These are phyloP conservation scores for Camellia sinensis DNA, from an alignment of 148 eudicot species.

Conservation along the genomic window DNA sequence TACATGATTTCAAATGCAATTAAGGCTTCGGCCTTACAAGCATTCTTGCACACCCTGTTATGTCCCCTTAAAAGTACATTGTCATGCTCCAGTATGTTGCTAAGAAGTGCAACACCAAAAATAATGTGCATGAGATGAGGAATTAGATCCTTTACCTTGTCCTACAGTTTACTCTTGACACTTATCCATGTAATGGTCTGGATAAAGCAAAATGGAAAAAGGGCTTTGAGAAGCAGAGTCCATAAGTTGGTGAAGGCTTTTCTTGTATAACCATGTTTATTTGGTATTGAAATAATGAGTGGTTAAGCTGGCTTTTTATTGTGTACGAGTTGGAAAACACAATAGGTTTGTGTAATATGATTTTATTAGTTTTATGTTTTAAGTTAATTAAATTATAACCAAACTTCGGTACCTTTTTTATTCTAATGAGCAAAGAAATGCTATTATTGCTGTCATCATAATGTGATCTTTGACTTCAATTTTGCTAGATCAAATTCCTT, in stretches of 20 bases:
- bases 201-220: not conserved
- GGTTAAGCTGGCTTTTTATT: not conserved
- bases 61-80: too few relatives aligned
- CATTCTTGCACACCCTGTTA: too few relatives aligned
- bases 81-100: too few relatives aligned
- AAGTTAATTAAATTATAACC: not conserved
- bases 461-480: conserved; percentile 16
- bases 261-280: not conserved
- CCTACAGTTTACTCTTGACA: too few relatives aligned
- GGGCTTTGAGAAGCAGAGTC: not conserved
- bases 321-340: not conserved
- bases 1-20: too few relatives aligned
- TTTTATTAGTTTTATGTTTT: not conserved
- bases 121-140: too few relatives aligned
- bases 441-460: conserved; percentile 2
- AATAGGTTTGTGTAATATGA: not conserved
- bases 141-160: too few relatives aligned
- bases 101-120: too few relatives aligned
- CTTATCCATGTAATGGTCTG: not conserved
- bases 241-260: not conserved
- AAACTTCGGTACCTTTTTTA: not conserved
- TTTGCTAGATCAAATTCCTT: conserved; percentile 79
- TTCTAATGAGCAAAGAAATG: not conserved
- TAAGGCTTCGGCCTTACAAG: too few relatives aligned
- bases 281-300: not conserved